Percentiles rank a stretch among this genome's conserved stretches.
Conservation (phyloP, 768 basidiomycete genomes). For the Suillus cothurnatus region DNA sequence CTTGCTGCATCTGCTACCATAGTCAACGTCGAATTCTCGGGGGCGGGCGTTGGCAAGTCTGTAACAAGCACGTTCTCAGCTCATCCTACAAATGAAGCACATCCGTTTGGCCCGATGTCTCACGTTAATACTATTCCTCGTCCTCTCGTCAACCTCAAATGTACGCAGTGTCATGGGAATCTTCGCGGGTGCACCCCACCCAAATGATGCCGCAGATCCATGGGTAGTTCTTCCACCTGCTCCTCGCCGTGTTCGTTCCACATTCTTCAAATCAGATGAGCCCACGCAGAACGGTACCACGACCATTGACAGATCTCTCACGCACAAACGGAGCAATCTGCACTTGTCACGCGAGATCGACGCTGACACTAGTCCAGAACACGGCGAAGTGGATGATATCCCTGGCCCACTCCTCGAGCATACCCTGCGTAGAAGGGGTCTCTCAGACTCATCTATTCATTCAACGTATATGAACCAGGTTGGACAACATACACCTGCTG, state of each 20-base stretch:
- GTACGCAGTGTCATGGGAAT: conserved; percentile 71
- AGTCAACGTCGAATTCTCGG: conserved; percentile 95
- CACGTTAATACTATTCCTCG: conserved; percentile 18
- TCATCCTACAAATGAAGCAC: conserved; percentile 24
- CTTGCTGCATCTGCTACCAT: conserved; percentile 88
- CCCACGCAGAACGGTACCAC: conserved; percentile 29
- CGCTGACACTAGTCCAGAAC: conserved; percentile 38
- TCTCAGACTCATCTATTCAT: conserved; percentile 92
- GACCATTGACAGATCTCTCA: conserved; percentile 24
- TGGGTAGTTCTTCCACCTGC: conserved; percentile 70
- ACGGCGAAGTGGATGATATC: conserved; percentile 43
- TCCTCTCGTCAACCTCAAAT: conserved; percentile 16
- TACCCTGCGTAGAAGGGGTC: conserved; percentile 72
- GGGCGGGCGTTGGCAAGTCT: conserved; percentile 61
- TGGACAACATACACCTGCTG: conserved; percentile 29
- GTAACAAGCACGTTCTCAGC: conserved; percentile 46
- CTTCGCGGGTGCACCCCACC: conserved; percentile 83
- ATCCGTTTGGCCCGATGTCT: conserved; percentile 11
- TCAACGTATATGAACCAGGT: conserved; percentile 73
- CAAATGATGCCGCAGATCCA: conserved; percentile 50
- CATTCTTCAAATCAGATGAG: conserved; percentile 14
- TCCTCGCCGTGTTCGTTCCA: conserved; percentile 33
- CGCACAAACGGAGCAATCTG: conserved; percentile 19
- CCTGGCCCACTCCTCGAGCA: conserved; percentile 62
- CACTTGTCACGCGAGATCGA: conserved; percentile 70